phyloP scores from a whole-genome alignment of 345 rosid genomes.

The Salix dunnii region DNA sequence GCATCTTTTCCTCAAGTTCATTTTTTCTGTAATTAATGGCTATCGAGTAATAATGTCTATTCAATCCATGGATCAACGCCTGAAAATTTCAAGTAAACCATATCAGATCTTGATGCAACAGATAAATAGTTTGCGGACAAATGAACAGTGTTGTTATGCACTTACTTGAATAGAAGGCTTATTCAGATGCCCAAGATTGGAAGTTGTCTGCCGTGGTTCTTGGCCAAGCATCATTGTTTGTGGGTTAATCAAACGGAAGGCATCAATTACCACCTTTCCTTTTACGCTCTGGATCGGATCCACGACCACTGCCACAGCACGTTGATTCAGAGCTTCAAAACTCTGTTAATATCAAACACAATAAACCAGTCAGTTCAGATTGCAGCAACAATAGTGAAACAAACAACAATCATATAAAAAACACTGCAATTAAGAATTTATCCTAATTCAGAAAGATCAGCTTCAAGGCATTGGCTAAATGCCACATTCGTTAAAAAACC shows the following conservation, averaged over 20 bases:
- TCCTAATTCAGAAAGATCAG: neutral
- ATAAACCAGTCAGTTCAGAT: neutral
- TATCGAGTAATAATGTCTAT: constrained; percentile 96
- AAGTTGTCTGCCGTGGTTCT: constrained; percentile 97
- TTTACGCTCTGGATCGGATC: constrained; percentile 98
- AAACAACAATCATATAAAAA: neutral
- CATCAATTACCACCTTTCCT: constrained; percentile 98
- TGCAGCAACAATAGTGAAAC: neutral
- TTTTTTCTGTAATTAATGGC: constrained; percentile 97
- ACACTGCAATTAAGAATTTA: neutral
- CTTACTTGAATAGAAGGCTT: constrained; percentile 95
- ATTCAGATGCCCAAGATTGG: constrained; percentile 95
- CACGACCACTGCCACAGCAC: constrained; percentile 98
- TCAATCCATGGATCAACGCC: constrained; percentile 98
- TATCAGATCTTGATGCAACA: constrained; percentile 2
- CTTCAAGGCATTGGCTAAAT: neutral
- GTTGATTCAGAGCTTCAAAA: constrained; percentile 97
- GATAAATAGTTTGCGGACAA: neutral
- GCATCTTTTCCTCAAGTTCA: constrained; percentile 97
- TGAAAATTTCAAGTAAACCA: constrained; percentile 27
- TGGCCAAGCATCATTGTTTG: constrained; percentile 99
- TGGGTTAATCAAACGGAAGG: constrained; percentile 91
- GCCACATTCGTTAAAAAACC: neutral
- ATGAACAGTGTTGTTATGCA: constrained; percentile 6
- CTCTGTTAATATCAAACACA: constrained; percentile 48